phyloP scores from a whole-genome alignment of 2,329 filamentous ascomycete species.

The Chaetomium globosum region DNA sequence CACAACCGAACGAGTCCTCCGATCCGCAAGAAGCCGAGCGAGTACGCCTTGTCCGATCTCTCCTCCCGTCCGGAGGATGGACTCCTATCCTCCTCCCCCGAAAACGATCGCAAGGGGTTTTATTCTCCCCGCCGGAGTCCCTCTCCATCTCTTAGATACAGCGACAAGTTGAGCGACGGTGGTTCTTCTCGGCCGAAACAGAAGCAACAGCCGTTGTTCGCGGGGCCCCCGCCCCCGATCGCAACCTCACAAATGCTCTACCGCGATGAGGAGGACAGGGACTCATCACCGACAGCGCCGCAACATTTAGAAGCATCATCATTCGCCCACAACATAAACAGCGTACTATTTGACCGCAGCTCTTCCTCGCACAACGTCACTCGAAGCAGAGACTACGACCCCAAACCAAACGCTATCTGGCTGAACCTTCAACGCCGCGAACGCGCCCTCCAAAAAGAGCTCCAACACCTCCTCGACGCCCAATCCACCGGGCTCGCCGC shows the following conservation, averaged over 20 bases:
- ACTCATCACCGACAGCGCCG: conserved; percentile 7
- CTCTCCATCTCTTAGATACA: conserved; percentile 29
- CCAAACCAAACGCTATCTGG: conserved; percentile 51
- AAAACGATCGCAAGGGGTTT: conserved; percentile 15
- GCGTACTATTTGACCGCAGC: conserved; percentile 46
- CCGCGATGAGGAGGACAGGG: conserved; percentile 40
- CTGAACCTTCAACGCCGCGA: conserved; percentile 51
- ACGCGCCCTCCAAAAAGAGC: conserved; percentile 50
- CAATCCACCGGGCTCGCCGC: conserved; percentile 52
- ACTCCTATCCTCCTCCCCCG: conserved; percentile 29
- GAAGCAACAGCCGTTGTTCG: conserved; percentile 45
- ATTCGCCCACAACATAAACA: conserved; percentile 40
- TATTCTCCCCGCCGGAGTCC: conserved; percentile 29
- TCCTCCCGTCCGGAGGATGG: conserved; percentile 37
- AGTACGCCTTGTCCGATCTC: conserved; percentile 43
- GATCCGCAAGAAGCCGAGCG: conserved; percentile 40
- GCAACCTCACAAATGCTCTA: conserved; percentile 47
- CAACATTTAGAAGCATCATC: conserved; percentile 27
- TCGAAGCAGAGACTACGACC: conserved; percentile 36
- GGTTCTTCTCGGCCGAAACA: conserved; percentile 42
- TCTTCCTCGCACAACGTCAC: conserved; percentile 17
- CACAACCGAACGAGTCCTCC: conserved; percentile 35
- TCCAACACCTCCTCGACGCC: conserved; percentile 53
- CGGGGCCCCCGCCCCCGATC: conserved; percentile 56
- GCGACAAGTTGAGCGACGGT: conserved; percentile 37